Percentiles rank a stretch among this genome's conserved stretches.
Evolutionary conservation across 768 basidiomycete species (phyloP).

Genomic region (Rhodosporidiobolus sp.): DNA sequence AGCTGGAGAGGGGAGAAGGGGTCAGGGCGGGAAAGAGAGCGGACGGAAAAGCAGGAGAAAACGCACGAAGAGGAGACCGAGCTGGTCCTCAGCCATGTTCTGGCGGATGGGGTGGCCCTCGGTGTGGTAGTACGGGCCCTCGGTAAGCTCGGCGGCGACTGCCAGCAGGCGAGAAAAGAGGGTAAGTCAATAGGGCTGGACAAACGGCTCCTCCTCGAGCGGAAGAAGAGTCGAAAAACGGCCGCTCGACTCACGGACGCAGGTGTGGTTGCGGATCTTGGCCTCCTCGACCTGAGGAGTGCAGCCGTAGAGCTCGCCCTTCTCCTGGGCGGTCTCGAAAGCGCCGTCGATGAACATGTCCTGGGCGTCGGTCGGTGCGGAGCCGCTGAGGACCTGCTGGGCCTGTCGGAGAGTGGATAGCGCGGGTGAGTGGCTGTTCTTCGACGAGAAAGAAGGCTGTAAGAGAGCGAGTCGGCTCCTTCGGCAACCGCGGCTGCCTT

Average conservation of each 20-base stretch:
- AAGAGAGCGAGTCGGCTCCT: too few relatives aligned
- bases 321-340: slow-evolving; percentile 36
- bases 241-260: slow-evolving; percentile 31
- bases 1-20: slow-evolving; percentile 9
- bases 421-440: neutral
- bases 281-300: slow-evolving; percentile 35
- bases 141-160: slow-evolving; percentile 34
- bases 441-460: too few relatives aligned
- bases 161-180: neutral
- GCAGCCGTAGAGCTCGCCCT: slow-evolving; percentile 40
- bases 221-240: too few relatives aligned
- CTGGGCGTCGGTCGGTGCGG: slow-evolving; percentile 33
- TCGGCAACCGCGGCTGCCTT: too few relatives aligned
- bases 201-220: neutral
- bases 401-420: neutral
- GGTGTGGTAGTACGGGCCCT: slow-evolving; percentile 45
- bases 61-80: slow-evolving; percentile 45
- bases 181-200: neutral
- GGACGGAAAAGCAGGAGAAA: neutral
- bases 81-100: slow-evolving; percentile 49
- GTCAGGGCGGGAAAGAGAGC: neutral
- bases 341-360: slow-evolving; percentile 45
- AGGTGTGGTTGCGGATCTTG: slow-evolving; percentile 47
- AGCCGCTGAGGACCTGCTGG: slow-evolving; percentile 35
- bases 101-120: slow-evolving; percentile 47